phyloP scores from a whole-genome alignment of 345 rosid species.

The Rhizophora mangle region DNA sequence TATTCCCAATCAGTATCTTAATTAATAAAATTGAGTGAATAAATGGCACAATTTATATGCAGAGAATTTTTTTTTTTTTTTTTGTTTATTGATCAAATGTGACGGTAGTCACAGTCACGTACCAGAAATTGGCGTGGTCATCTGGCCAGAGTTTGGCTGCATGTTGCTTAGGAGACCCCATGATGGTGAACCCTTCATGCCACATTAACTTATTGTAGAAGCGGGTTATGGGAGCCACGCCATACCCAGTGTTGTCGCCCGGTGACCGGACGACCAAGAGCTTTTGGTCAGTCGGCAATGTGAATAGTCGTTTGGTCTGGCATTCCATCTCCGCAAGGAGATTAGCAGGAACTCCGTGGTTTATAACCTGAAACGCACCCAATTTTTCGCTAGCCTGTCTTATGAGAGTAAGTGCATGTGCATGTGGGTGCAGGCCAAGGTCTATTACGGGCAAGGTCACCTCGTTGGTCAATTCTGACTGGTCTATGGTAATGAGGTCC shows the following conservation, averaged over 20 bases:
- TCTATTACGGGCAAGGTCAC: slow-evolving; percentile 5
- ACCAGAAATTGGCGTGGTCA: slow-evolving; percentile 10
- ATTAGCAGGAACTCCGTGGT: slow-evolving; percentile 20
- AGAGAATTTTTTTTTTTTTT: no score
- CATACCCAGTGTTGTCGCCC: slow-evolving; percentile 18
- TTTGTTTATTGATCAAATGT: neutral
- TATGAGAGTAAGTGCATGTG: slow-evolving; percentile 3
- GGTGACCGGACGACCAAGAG: slow-evolving; percentile 17
- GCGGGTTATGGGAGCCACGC: slow-evolving; percentile 10
- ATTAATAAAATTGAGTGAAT: no score
- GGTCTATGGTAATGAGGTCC: neutral
- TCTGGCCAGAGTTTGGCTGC: slow-evolving; percentile 23
- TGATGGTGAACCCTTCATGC: slow-evolving; percentile 28
- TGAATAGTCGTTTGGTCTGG: slow-evolving; percentile 10
- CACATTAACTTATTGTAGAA: slow-evolving; percentile 26
- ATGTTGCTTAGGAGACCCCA: slow-evolving; percentile 21
- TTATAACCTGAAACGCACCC: slow-evolving; percentile 27
- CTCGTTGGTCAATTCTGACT: no score
- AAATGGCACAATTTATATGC: no score
- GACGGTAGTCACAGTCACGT: neutral
- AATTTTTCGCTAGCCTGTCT: slow-evolving; percentile 17
- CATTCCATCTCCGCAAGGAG: slow-evolving; percentile 7
- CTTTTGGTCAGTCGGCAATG: slow-evolving; percentile 16
- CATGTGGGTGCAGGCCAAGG: slow-evolving; percentile 1
- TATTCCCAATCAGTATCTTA: no score